Evolutionary conservation across 352 stramenopile genomes (phyloP), one percentile per base, ranked within the genome.

Genomic region (Pythium dissimile): DNA sequence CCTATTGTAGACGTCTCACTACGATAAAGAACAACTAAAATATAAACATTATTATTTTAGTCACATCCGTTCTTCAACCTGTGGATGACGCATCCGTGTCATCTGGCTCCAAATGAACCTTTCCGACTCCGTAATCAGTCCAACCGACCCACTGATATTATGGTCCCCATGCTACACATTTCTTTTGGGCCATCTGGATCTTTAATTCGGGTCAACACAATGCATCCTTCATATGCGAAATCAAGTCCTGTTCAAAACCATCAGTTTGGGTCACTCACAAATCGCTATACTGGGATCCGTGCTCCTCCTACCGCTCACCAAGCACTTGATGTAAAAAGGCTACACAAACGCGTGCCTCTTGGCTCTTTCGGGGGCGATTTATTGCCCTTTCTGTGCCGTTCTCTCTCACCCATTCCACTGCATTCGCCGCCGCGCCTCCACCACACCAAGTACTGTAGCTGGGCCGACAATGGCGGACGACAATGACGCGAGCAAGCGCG

Each of bases 311-410:
- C 15, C 21, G 15, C 21, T 48, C 42, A 48, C 42, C 42, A 48
- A n/a, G 42, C 42, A 48, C 42, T 48, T 48, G 42, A 48, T 48
- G 42, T n/a, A 12, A 20, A 48, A 28, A 48, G 42, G 9, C 21
- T 7, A 32, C 12, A n/a, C 39, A n/a, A 15, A 27, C n/a, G n/a
- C n/a, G n/a, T n/a, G n/a, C n/a, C n/a, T n/a, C n/a, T n/a, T n/a
- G n/a, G n/a, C n/a, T n/a, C n/a, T n/a, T n/a, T n/a, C n/a, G n/a
- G n/a, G n/a, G n/a, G n/a, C n/a, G n/a, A n/a, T n/a, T n/a, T n/a
- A n/a, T n/a, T n/a, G n/a, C n/a, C n/a, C n/a, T n/a, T n/a, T n/a
- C n/a, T n/a, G n/a, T n/a, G n/a, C n/a, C n/a, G n/a, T n/a, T n/a
- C n/a, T n/a, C n/a, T n/a, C n/a, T n/a, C n/a, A n/a, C 21, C 20